Evolutionary conservation across 331 rosid species (phyloP).

Genomic region (Cydonia oblonga): DNA sequence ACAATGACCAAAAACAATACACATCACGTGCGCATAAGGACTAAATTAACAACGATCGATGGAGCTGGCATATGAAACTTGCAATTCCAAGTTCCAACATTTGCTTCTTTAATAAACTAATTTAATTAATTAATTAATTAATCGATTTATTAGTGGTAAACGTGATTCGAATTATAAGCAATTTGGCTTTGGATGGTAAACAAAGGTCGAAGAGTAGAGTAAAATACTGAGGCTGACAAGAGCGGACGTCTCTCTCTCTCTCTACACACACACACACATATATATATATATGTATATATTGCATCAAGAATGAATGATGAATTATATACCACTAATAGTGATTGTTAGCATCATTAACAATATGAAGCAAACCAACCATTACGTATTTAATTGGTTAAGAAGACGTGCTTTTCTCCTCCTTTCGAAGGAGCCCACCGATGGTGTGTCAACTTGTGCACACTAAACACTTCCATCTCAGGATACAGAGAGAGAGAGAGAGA

Average conservation of each 20-base stretch:
- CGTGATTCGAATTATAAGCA: background rate
- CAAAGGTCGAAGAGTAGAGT: background rate
- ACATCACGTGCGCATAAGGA: background rate
- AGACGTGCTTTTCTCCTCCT: background rate
- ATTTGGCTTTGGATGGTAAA: background rate
- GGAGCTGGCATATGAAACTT: background rate
- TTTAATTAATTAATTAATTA: background rate
- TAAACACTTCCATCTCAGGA: background rate
- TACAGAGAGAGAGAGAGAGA: background rate
- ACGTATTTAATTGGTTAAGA: background rate
- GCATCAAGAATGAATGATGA: background rate
- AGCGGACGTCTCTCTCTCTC: background rate
- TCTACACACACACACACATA: too few species aligned
- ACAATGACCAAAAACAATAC: background rate
- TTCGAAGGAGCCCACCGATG: background rate
- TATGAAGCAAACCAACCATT: background rate
- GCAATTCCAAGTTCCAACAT: background rate
- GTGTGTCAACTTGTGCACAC: background rate
- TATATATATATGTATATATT: too few species aligned
- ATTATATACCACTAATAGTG: constrained; percentile 12
- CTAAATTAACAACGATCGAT: background rate
- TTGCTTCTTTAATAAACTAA: background rate
- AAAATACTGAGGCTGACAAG: background rate
- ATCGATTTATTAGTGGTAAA: background rate
- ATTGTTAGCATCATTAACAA: constrained; percentile 4